These are phyloP conservation scores for Pyricularia sp. DNA, from an alignment of 2,329 filamentous ascomycete genomes.

Conservation along the genomic window DNA sequence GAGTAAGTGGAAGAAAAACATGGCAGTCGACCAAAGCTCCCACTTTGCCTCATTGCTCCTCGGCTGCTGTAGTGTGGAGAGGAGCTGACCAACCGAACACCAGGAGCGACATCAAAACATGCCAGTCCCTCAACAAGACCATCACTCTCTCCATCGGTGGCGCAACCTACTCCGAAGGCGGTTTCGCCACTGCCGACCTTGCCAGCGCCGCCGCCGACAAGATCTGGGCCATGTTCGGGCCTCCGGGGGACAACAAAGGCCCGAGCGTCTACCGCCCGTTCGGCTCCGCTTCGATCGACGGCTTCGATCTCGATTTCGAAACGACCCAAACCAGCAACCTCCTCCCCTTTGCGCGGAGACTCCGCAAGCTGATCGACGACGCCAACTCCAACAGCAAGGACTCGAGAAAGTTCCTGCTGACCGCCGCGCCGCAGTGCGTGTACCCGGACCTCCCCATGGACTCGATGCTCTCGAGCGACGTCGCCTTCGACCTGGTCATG, in stretches of 20 bases:
- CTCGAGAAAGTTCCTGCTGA: conserved; percentile 46
- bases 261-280: conserved; percentile 51
- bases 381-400: conserved; percentile 19
- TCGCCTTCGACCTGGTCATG: conserved; percentile 50
- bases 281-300: conserved; percentile 55
- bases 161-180: conserved; percentile 59
- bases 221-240: conserved; percentile 65
- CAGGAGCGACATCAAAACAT: conserved; percentile 43
- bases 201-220: conserved; percentile 49
- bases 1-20: conserved; percentile 43
- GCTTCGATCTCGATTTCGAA: conserved; percentile 73
- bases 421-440: conserved; percentile 60
- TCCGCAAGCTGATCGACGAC: conserved; percentile 47
- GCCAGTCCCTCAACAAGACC: conserved; percentile 57
- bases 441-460: conserved; percentile 54
- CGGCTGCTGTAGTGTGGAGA: background rate
- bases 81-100: background rate
- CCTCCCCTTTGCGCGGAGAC: conserved; percentile 46
- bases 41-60: background rate
- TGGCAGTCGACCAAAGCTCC: background rate
- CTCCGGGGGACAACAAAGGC: conserved; percentile 18
- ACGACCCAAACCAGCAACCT: conserved; percentile 46
- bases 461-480: conserved; percentile 37
- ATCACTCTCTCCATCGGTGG: conserved; percentile 68
- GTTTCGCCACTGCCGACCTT: conserved; percentile 43